These are phyloP conservation scores for Ambrosiella xylebori DNA, from an alignment of 2,329 filamentous ascomycete species.

Conservation along the genomic window DNA sequence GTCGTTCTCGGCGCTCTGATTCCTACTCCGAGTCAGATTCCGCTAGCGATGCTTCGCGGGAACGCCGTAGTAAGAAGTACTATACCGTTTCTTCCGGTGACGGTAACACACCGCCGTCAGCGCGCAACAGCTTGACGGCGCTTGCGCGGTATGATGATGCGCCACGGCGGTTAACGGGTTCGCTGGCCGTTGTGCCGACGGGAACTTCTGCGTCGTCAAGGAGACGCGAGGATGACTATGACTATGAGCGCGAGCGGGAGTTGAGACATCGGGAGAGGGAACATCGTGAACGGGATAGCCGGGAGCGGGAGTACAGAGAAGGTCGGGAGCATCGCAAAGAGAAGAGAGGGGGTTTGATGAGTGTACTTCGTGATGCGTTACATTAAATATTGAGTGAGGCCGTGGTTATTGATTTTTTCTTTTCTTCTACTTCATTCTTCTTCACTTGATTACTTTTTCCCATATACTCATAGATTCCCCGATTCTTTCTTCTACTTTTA, in stretches of 20 bases:
- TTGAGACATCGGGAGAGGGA: conserved; percentile 21
- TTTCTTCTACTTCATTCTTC: background rate
- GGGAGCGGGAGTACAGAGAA: conserved; percentile 26
- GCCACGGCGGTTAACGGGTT: background rate
- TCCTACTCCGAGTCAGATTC: conserved; percentile 13
- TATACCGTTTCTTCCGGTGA: conserved; percentile 13
- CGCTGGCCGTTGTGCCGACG: conserved; percentile 11
- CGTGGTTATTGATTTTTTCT: background rate
- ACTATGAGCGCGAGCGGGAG: conserved; percentile 13
- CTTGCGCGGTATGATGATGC: background rate
- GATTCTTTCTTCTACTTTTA: background rate
- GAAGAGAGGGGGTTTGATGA: conserved; percentile 37
- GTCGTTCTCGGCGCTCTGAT: conserved; percentile 1
- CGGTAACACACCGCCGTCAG: conserved; percentile 8
- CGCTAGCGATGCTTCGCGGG: conserved; percentile 19
- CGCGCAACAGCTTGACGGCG: conserved; percentile 2
- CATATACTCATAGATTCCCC: background rate
- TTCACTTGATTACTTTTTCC: background rate
- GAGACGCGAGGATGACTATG: background rate
- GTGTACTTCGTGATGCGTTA: conserved; percentile 42
- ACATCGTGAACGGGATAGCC: conserved; percentile 26
- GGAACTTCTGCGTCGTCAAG: conserved; percentile 12
- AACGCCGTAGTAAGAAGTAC: conserved; percentile 13
- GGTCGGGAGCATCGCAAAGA: conserved; percentile 18
- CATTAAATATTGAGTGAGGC: conserved; percentile 26